Evolutionary conservation across 23 red algal species (phyloP).

Genomic region (Cyanidioschyzon merolae): DNA sequence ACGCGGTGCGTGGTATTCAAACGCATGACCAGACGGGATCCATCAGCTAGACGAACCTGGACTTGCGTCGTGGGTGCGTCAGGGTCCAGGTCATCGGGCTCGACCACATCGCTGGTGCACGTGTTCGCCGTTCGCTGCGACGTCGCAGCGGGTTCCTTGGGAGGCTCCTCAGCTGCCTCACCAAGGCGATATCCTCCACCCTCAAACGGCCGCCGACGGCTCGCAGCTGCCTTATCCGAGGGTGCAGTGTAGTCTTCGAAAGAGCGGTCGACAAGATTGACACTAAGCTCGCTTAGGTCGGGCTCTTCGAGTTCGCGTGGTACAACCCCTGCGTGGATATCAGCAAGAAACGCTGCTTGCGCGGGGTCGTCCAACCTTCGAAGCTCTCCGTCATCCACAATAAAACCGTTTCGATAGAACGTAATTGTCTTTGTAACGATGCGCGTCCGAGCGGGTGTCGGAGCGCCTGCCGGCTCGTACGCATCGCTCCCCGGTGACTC

Average conservation of each 20-base stretch:
- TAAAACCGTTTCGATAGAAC: constrained; percentile 90
- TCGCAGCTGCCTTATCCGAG: constrained; percentile 25
- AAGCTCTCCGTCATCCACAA: constrained; percentile 63
- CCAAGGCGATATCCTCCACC: constrained; percentile 58
- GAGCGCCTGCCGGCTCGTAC: background rate
- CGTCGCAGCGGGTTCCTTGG: background rate
- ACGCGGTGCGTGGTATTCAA: constrained; percentile 76
- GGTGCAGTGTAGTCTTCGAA: constrained; percentile 55
- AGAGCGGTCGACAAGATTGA: constrained; percentile 71
- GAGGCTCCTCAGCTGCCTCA: constrained; percentile 8
- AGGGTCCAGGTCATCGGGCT: constrained; percentile 45
- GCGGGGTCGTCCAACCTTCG: constrained; percentile 70
- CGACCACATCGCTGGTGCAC: constrained; percentile 19
- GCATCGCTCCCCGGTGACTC: background rate
- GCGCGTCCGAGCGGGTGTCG: constrained; percentile 19
- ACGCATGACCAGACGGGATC: constrained; percentile 45
- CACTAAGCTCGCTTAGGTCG: constrained; percentile 62
- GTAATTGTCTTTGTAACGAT: constrained; percentile 59
- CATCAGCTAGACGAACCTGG: constrained; percentile 84
- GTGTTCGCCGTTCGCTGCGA: background rate
- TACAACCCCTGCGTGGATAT: constrained; percentile 77
- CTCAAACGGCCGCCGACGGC: constrained; percentile 36
- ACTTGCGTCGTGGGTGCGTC: constrained; percentile 26
- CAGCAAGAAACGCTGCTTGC: constrained; percentile 65
- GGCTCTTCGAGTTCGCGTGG: constrained; percentile 79